Percentiles rank a stretch among this genome's conserved stretches.
Conservation (phyloP, 2,329 filamentous ascomycete genomes). For the Pestalotiopsis sp. region DNA sequence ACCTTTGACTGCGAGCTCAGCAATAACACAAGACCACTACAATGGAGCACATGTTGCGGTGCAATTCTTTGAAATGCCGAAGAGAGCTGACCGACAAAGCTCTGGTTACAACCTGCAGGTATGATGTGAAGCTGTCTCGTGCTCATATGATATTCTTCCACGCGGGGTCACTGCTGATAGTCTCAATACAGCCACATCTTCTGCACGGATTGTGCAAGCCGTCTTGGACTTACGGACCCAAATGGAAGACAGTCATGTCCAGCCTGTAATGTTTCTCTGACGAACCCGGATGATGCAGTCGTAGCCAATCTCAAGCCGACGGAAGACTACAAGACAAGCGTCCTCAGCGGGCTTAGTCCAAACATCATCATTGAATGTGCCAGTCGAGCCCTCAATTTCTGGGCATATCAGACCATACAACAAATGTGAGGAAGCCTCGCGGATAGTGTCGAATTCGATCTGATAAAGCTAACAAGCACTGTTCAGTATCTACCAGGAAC, state of each 20-base stretch:
- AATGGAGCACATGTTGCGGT: slow-evolving; percentile 78
- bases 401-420: slow-evolving; percentile 83
- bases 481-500: slow-evolving; percentile 74
- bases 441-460: neutral
- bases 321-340: slow-evolving; percentile 88
- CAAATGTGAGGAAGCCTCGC: slow-evolving; percentile 65
- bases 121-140: slow-evolving; percentile 17
- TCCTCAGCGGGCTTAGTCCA: slow-evolving; percentile 81
- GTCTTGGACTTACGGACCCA: slow-evolving; percentile 61
- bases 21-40: neutral
- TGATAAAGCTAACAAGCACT: neutral
- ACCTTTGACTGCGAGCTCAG: neutral
- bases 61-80: slow-evolving; percentile 81
- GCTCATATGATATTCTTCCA: neutral
- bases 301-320: slow-evolving; percentile 73
- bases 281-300: slow-evolving; percentile 75
- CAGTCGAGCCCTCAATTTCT: slow-evolving; percentile 77
- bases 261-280: slow-evolving; percentile 70
- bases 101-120: slow-evolving; percentile 90
- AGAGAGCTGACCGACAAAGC: slow-evolving; percentile 69
- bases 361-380: slow-evolving; percentile 86
- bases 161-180: neutral
- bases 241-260: slow-evolving; percentile 62
- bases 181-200: slow-evolving; percentile 72
- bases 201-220: slow-evolving; percentile 73